Percentiles rank a stretch among this genome's conserved stretches.
phyloP scores from a whole-genome alignment of 2,329 filamentous ascomycete species.

The Xylaria sp. region DNA sequence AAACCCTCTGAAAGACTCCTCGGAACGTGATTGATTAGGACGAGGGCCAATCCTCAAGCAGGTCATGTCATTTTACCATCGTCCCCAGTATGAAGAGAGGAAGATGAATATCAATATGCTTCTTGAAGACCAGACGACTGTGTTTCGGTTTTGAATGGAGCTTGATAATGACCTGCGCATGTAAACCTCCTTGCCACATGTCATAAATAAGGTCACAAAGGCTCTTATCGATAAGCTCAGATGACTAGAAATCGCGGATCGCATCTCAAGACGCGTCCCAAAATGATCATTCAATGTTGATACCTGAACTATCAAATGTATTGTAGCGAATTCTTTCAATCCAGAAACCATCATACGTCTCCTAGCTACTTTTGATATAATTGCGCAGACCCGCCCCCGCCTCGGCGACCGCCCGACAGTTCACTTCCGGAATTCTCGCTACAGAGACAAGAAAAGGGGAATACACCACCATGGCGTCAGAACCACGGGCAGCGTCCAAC shows the following conservation, averaged over 20 bases:
- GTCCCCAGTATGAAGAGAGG: not conserved
- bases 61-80: not conserved
- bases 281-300: slow-evolving; percentile 11
- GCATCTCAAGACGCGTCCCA: slow-evolving; percentile 39
- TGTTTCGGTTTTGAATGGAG: not conserved
- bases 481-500: slow-evolving; percentile 10
- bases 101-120: not conserved
- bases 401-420: not conserved
- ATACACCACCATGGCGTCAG: slow-evolving; percentile 26
- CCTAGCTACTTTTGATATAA: not conserved
- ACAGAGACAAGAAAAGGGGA: not conserved
- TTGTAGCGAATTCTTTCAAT: not conserved
- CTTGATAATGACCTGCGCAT: not conserved
- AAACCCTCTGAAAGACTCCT: not conserved
- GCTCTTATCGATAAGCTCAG: slow-evolving; percentile 45
- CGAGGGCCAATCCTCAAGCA: not conserved
- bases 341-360: not conserved
- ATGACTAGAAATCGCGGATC: slow-evolving; percentile 39
- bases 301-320: not conserved
- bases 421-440: not conserved
- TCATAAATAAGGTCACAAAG: slow-evolving; percentile 12
- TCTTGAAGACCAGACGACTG: not conserved
- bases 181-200: not conserved
- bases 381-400: not conserved
- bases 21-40: slow-evolving; percentile 1